Base-by-base conservation (phyloP, 192 early-diverging fungal species). In the Backusella tarrabulga region DNA sequence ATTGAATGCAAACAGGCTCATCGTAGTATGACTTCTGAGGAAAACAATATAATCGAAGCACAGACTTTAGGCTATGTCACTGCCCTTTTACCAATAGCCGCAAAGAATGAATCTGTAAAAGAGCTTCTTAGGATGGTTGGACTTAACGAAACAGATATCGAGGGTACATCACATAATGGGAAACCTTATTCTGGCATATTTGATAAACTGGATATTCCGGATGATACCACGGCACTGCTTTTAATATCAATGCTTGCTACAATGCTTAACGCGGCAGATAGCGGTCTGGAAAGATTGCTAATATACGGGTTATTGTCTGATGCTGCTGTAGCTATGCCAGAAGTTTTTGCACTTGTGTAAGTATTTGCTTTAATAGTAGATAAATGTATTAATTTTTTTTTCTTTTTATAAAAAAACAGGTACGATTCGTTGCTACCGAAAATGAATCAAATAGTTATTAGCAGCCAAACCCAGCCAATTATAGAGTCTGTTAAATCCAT, bases 291-390 rank as follows among this genome's bases (percentile, higher is more conserved):
- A 85, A 80, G 88, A 17, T 41, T 90, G 21, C 91, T 92, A 74
- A 85, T 96, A 15, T 96, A 95, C 60, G 88, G 89, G 0, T 91
- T 93, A 80, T 81, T 96, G 34, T 88, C 91, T 23, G 94, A 96
- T 79, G 90, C 91, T 38, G 90, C 94, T 1, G 80, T 87, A 19
- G 81, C 87, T n/a, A 83, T 89, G 12, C 94, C 93, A 14, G 90
- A 95, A 74, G 87, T 92, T 17, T 92, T 95, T 76, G 78, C 85
- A 6, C 78, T 94, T 26, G 84, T 95, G 90, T 94, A 89, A 89
- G 89, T 86, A 19, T 26, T n/a, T 29, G 11, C 40, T 68, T 40
- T 74, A 26, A 23, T 41, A 4, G 23, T 44, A 14, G 8, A 12
- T 60, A 9, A 23, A 11, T 60, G 9, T 32, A 56, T 56, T 9